Percentiles rank a stretch among this genome's conserved stretches.
Conservation (phyloP, 192 early-diverging fungal genomes). For the Rhizoclosmatium globosum region DNA sequence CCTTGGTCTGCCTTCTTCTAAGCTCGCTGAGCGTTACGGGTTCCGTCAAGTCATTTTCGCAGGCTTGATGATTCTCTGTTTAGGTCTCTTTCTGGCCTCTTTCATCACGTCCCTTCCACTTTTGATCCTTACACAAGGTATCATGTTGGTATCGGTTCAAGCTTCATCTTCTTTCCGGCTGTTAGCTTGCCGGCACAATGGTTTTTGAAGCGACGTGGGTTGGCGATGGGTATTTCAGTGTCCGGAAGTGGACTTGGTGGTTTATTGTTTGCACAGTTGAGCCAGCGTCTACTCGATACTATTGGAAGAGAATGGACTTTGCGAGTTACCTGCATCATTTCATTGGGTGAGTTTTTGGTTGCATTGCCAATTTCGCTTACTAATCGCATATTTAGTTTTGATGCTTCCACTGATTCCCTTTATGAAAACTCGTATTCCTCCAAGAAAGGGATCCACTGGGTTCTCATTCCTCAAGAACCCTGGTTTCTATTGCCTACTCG, state of each 20-base stretch:
- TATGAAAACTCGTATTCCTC: slow-evolving; percentile 17
- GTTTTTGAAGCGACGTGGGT: slow-evolving; percentile 68
- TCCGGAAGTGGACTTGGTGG: slow-evolving; percentile 81
- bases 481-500: slow-evolving; percentile 23
- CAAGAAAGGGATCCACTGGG: slow-evolving; percentile 17
- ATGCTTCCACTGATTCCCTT: slow-evolving; percentile 45
- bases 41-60: slow-evolving; percentile 53
- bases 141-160: slow-evolving; percentile 76
- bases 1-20: background rate
- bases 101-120: slow-evolving; percentile 52
- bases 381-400: background rate
- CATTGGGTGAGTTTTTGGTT: slow-evolving; percentile 25
- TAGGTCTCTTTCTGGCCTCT: slow-evolving; percentile 20
- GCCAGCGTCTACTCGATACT: slow-evolving; percentile 62
- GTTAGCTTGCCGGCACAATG: slow-evolving; percentile 72
- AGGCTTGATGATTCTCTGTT: slow-evolving; percentile 54
- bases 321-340: slow-evolving; percentile 69
- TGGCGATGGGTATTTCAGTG: slow-evolving; percentile 77
- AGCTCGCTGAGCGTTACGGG: slow-evolving; percentile 51
- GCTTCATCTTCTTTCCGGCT: slow-evolving; percentile 69
- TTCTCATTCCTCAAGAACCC: slow-evolving; percentile 18
- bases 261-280: slow-evolving; percentile 65
- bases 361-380: background rate
- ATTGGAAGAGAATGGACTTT: slow-evolving; percentile 72
- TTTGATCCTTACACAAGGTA: slow-evolving; percentile 73